Conservation (phyloP, 2,329 filamentous ascomycete genomes). For the Verticillium nonalfalfae region DNA sequence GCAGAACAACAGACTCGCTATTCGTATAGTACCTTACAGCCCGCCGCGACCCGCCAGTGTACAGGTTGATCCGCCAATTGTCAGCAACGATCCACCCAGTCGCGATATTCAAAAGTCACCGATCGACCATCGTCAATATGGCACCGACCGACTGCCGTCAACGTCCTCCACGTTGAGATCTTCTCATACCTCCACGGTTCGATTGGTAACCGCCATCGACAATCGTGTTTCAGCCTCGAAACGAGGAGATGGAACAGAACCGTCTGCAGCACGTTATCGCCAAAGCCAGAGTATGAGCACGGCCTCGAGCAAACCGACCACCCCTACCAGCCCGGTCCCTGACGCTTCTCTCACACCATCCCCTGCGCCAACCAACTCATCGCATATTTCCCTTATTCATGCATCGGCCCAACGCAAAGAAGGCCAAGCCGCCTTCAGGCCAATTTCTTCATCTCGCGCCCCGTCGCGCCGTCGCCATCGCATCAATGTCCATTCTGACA, state of each 20-base stretch:
- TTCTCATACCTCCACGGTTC: slow-evolving; percentile 10
- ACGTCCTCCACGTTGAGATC: not conserved
- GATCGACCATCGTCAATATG: not conserved
- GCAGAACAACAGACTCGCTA: slow-evolving; percentile 32
- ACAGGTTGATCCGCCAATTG: slow-evolving; percentile 1
- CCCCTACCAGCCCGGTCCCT: slow-evolving; percentile 28
- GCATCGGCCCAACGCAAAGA: slow-evolving; percentile 19
- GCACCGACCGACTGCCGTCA: not conserved
- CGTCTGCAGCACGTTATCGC: not conserved
- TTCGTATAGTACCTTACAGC: slow-evolving; percentile 43
- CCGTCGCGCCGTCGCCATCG: slow-evolving; percentile 34
- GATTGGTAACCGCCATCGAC: slow-evolving; percentile 29
- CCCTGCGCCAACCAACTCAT: slow-evolving; percentile 14
- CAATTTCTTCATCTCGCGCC: slow-evolving; percentile 19
- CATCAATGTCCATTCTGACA: slow-evolving; percentile 45
- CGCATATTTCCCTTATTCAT: slow-evolving; percentile 30
- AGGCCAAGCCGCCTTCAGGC: slow-evolving; percentile 4
- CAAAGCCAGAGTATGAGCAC: slow-evolving; percentile 20
- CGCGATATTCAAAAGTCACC: not conserved
- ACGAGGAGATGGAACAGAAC: slow-evolving; percentile 14
- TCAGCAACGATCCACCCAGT: not conserved
- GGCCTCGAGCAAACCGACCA: slow-evolving; percentile 19
- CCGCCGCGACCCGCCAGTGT: slow-evolving; percentile 27
- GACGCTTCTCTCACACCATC: slow-evolving; percentile 27
- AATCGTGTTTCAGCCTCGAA: slow-evolving; percentile 39